Conservation (phyloP, 805 yeast genomes). For the Sungouiella blattae region DNA sequence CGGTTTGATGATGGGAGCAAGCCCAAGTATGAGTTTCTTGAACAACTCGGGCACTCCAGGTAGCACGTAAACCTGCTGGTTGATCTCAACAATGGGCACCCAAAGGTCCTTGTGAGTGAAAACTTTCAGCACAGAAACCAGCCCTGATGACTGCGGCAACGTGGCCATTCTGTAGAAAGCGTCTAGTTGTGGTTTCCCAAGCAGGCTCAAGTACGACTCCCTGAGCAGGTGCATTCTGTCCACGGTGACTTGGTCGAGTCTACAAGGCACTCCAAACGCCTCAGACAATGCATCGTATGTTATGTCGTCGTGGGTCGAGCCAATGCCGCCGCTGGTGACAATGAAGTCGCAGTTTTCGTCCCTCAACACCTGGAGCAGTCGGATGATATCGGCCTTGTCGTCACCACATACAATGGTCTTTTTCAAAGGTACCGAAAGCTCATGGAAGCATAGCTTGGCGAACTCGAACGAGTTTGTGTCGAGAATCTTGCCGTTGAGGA, state of each 20-base stretch:
- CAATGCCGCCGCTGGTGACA: constrained; percentile 72
- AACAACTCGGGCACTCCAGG: constrained; percentile 86
- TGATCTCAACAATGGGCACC: constrained; percentile 81
- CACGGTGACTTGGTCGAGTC: constrained; percentile 55
- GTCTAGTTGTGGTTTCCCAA: constrained; percentile 41
- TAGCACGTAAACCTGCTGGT: constrained; percentile 60
- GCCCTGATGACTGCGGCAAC: constrained; percentile 46
- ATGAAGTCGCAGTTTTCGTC: constrained; percentile 57
- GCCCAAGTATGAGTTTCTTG: constrained; percentile 47
- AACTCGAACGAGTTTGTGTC: constrained; percentile 77
- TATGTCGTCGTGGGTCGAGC: constrained; percentile 89
- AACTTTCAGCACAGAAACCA: constrained; percentile 37
- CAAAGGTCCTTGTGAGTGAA: constrained; percentile 52
- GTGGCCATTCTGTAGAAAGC: constrained; percentile 82
- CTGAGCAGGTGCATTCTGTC: constrained; percentile 54
- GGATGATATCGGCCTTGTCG: constrained; percentile 60
- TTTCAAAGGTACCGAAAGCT: constrained; percentile 60
- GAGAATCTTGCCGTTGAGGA: constrained; percentile 76
- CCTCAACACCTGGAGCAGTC: constrained; percentile 46
- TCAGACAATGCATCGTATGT: constrained; percentile 74
- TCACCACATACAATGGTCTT: constrained; percentile 76
- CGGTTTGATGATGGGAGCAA: constrained; percentile 30
- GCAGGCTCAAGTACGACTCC: constrained; percentile 29
- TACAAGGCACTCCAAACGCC: constrained; percentile 51
- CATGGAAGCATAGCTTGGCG: constrained; percentile 63